These are phyloP conservation scores for Aspergillus jensenii DNA, from an alignment of 2,329 filamentous ascomycete genomes.

Conservation along the genomic window DNA sequence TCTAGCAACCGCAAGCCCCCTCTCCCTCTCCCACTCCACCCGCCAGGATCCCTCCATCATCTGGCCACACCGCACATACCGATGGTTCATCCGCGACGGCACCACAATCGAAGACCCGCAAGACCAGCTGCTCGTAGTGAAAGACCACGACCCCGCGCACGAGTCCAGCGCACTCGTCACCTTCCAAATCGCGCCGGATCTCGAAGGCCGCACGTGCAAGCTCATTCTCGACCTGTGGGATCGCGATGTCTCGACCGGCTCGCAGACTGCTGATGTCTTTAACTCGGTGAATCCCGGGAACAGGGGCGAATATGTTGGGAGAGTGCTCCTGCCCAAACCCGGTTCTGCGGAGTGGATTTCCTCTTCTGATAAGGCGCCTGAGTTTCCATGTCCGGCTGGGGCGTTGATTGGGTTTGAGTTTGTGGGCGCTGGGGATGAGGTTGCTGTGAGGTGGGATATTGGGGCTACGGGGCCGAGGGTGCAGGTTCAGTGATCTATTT, in stretches of 20 bases:
- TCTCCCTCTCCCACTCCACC: not conserved
- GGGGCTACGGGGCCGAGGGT: constrained; percentile 24
- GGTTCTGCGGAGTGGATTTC: constrained; percentile 22
- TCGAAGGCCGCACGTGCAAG: constrained; percentile 20
- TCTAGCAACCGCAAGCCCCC: constrained; percentile 9
- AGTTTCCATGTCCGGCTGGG: constrained; percentile 23
- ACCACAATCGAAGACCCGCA: constrained; percentile 21
- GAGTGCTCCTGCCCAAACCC: constrained; percentile 15
- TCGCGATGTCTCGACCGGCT: constrained; percentile 22
- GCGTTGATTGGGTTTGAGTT: constrained; percentile 25
- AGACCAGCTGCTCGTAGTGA: constrained; percentile 24
- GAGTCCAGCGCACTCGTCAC: constrained; percentile 25
- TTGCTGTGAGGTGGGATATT: constrained; percentile 24
- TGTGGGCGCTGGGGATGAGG: constrained; percentile 25
- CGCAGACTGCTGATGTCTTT: constrained; percentile 24
- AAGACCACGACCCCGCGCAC: constrained; percentile 19
- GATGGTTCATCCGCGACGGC: constrained; percentile 23
- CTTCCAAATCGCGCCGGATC: constrained; percentile 17
- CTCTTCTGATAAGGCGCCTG: constrained; percentile 19
- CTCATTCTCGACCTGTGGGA: constrained; percentile 25
- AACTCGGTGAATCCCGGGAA: constrained; percentile 22
- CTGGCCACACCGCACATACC: constrained; percentile 22
- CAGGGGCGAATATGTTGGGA: constrained; percentile 21
- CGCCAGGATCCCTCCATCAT: constrained; percentile 16
- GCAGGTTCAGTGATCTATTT: constrained; percentile 2